Conservation (phyloP, 2,329 filamentous ascomycete species). For the Fusarium pseudoanthophilum region DNA sequence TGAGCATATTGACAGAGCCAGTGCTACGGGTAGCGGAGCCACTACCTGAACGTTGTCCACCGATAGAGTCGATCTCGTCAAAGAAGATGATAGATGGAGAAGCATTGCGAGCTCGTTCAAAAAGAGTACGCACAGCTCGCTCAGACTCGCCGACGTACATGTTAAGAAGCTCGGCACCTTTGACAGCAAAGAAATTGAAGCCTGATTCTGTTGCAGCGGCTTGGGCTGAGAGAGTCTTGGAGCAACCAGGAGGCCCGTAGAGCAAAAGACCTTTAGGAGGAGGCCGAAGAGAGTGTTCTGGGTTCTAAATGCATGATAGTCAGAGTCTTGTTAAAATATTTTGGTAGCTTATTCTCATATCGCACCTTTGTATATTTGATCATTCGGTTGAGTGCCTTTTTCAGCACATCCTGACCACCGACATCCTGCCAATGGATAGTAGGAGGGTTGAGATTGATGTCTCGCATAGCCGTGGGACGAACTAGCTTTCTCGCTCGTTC, state of each 20-base stretch:
- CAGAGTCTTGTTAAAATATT: background rate
- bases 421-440: slow-evolving; percentile 89
- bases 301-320: slow-evolving; percentile 36
- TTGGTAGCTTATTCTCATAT: background rate
- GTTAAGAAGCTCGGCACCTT: slow-evolving; percentile 91
- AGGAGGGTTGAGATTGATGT: slow-evolving; percentile 88
- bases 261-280: slow-evolving; percentile 86
- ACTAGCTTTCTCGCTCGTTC: slow-evolving; percentile 73
- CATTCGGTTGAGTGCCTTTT: slow-evolving; percentile 66
- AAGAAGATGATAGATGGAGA: slow-evolving; percentile 96
- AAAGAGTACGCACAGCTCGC: slow-evolving; percentile 84
- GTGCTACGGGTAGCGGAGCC: slow-evolving; percentile 49
- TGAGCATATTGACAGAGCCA: slow-evolving; percentile 81
- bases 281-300: slow-evolving; percentile 56
- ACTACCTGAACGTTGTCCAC: slow-evolving; percentile 61
- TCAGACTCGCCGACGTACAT: slow-evolving; percentile 99
- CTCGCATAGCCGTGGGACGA: slow-evolving; percentile 87
- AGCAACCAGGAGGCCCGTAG: slow-evolving; percentile 93
- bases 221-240: slow-evolving; percentile 92
- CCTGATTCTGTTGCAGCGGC: slow-evolving; percentile 90
- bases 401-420: slow-evolving; percentile 83
- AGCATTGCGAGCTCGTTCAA: slow-evolving; percentile 85
- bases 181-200: slow-evolving; percentile 94
- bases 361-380: slow-evolving; percentile 55
- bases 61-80: slow-evolving; percentile 94